Conservation (phyloP, 1,139 yeast species). For the Yamadazyma songkhlaensis region DNA sequence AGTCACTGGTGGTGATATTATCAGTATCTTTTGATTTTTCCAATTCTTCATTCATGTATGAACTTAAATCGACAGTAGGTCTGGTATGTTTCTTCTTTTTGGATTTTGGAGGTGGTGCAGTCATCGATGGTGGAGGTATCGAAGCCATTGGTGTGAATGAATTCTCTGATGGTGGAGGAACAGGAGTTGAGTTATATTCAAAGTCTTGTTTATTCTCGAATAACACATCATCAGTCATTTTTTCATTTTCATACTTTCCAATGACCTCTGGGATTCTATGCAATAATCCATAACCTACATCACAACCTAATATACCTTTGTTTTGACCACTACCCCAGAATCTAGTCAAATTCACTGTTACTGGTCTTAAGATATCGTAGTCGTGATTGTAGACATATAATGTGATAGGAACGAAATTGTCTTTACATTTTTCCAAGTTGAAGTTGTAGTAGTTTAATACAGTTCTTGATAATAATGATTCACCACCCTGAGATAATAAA, state of each 20-base stretch:
- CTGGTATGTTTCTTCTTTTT: conserved; percentile 30
- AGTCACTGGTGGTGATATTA: conserved; percentile 11
- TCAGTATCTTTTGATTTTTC: conserved; percentile 42
- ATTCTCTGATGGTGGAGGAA: conserved; percentile 3
- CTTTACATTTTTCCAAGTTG: conserved; percentile 36
- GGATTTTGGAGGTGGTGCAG: conserved; percentile 18
- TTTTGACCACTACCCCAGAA: conserved; percentile 52
- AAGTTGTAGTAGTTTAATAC: conserved; percentile 55
- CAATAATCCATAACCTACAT: conserved; percentile 87
- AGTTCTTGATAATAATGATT: conserved; percentile 69
- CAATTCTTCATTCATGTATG: conserved; percentile 47
- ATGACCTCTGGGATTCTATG: conserved; percentile 78
- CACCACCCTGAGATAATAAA: conserved; percentile 80
- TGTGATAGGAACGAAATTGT: conserved; percentile 37
- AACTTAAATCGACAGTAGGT: conserved; percentile 29
- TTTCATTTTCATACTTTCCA: conserved; percentile 42
- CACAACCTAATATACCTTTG: conserved; percentile 85
- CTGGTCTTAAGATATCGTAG: conserved; percentile 82
- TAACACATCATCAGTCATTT: conserved; percentile 36
- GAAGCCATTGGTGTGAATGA: conserved; percentile 9
- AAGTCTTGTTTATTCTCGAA: conserved; percentile 28
- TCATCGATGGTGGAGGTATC: conserved; percentile 6
- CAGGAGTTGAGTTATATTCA: conserved; percentile 8
- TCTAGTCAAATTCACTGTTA: conserved; percentile 57
- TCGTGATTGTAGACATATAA: conserved; percentile 88